Evolutionary conservation across 495 filamentous ascomycete species (phyloP).

Genomic region (Penicillium dipodomyicola): DNA sequence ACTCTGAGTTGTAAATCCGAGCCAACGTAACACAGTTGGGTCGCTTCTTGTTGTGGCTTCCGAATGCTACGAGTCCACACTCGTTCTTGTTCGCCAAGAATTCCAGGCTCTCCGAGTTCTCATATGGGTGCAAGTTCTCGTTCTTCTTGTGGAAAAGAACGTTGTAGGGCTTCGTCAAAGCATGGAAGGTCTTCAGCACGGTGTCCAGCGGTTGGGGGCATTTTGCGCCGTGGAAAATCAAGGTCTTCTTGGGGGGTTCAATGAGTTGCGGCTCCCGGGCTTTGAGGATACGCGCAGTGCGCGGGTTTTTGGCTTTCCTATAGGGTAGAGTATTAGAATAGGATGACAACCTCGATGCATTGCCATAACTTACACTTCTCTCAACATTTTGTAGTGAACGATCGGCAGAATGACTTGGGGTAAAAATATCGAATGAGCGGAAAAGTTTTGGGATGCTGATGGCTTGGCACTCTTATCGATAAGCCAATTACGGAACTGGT

Average conservation of each 20-base stretch:
- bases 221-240: conserved; percentile 81
- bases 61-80: conserved; percentile 74
- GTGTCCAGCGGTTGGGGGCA: conserved; percentile 75
- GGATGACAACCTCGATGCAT: background rate
- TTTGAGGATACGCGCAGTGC: conserved; percentile 89
- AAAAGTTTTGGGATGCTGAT: conserved; percentile 33
- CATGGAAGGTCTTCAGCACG: conserved; percentile 76
- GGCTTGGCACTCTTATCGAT: conserved; percentile 36
- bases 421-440: conserved; percentile 27
- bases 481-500: conserved; percentile 13
- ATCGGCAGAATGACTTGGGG: conserved; percentile 20
- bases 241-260: conserved; percentile 83
- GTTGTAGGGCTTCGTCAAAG: conserved; percentile 72
- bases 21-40: conserved; percentile 84
- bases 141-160: conserved; percentile 96
- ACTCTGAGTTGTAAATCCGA: conserved; percentile 76
- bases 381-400: conserved; percentile 28
- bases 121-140: conserved; percentile 81
- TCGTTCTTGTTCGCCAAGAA: conserved; percentile 98
- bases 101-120: conserved; percentile 78
- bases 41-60: conserved; percentile 84
- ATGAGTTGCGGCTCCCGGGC: conserved; percentile 81
- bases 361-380: conserved; percentile 38
- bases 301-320: conserved; percentile 89
- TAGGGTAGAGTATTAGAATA: background rate